Evolutionary conservation across 352 stramenopile genomes (phyloP).

Genomic region (Chrysophaeum taylorii): DNA sequence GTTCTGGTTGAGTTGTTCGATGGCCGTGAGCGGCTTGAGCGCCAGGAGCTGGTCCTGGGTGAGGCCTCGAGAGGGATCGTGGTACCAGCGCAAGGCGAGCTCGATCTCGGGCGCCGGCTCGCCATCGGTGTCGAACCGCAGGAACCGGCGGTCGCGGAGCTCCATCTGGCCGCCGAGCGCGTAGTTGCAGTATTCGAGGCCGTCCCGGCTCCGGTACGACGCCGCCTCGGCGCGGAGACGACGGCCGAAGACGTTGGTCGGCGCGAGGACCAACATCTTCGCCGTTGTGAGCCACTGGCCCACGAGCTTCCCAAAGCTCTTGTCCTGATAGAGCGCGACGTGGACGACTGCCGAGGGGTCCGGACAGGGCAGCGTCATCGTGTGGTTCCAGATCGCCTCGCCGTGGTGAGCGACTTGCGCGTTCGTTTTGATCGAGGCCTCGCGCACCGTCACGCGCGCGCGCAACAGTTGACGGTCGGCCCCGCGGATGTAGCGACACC

Average conservation of each 20-base stretch:
- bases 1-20: slow-evolving; percentile 3
- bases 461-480: not conserved
- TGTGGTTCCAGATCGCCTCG: not conserved
- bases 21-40: not conserved
- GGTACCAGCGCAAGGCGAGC: not conserved
- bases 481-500: too few relatives aligned
- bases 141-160: not conserved
- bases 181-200: not conserved
- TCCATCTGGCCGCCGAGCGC: not conserved
- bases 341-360: slow-evolving; percentile 9
- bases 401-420: not conserved
- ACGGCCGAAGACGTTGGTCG: not conserved
- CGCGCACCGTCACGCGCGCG: not conserved
- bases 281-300: slow-evolving; percentile 1
- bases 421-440: not conserved
- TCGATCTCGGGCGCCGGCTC: not conserved
- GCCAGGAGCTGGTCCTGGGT: not conserved
- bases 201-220: not conserved
- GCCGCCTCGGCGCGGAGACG: not conserved
- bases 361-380: not conserved
- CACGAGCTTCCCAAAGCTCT: not conserved
- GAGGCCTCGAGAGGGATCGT: not conserved
- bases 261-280: slow-evolving; percentile 8
- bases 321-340: not conserved
- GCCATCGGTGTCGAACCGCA: not conserved